Base-by-base conservation (phyloP, 1,139 yeast genomes). In the Blastobotrys apis region DNA sequence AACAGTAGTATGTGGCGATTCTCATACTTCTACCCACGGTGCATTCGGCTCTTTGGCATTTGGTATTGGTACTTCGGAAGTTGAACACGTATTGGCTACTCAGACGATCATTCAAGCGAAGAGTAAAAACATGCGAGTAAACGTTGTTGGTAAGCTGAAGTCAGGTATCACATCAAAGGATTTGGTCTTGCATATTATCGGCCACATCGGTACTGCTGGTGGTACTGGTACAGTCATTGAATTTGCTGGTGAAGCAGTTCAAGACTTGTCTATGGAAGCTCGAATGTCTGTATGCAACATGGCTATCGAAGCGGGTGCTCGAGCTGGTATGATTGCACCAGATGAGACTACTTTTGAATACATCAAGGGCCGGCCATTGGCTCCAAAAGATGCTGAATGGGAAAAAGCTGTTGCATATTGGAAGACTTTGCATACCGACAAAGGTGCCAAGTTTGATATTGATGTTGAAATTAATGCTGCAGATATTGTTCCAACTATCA, bases 271-370 rank as follows among this genome's bases (percentile, higher is more conserved):
- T 29, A 87, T 92, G 92, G 98, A 92, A 70, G 97, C 97, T n/a
- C 80, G 98, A 70, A 92, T 92, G 98, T 88, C 97, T 42, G 92
- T 92, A 71, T 92, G 98, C 76, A 92, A 92, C 66, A 92, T 92
- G 98, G 81, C 97, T 37, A 90, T 92, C 58, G 98, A 92, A 71
- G 98, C 84, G 48, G 98, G 98, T 70, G 98, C 98, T 23, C 83
- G 98, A 71, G 98, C 98, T 20, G 98, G 98, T 69, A 87, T 92
- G 97, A 90, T 92, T 62, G 85, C 84, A 53, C 98, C 98, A 10
- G 98, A 92, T 64, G 83, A 88, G 54, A 80, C 67, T 46, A 90
- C 97, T 20, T 86, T 83, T 61, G 81, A 83, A 45, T 92, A 92
- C 68, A 75, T 92, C 57, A 81, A 90, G 69, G 95, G 94, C 49